These are phyloP conservation scores for Umbelopsis sp. DNA, from an alignment of 192 early-diverging fungal species.

Conservation along the genomic window DNA sequence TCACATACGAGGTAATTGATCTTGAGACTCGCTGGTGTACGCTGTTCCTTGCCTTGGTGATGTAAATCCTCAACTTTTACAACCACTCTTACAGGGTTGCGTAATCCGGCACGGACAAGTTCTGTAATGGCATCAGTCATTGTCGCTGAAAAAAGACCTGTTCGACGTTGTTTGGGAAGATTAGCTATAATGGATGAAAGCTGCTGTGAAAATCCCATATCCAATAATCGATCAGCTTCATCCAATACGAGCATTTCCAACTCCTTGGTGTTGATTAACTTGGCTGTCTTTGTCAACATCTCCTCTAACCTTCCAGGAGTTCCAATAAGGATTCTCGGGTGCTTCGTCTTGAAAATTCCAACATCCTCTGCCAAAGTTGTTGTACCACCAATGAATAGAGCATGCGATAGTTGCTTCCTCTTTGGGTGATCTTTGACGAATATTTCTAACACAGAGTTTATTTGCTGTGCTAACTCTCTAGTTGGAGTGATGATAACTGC, in stretches of 20 bases:
- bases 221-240: conserved; percentile 92
- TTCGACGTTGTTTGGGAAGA: conserved; percentile 93
- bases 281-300: conserved; percentile 51
- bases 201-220: conserved; percentile 90
- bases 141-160: conserved; percentile 95
- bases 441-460: conserved; percentile 67
- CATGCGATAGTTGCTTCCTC: conserved; percentile 41
- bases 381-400: conserved; percentile 75
- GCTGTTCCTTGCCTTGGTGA: conserved; percentile 45
- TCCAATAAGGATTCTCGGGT: conserved; percentile 85
- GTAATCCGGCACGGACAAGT: conserved; percentile 82
- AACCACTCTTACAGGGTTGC: conserved; percentile 88
- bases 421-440: conserved; percentile 57
- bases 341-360: conserved; percentile 55
- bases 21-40: conserved; percentile 63
- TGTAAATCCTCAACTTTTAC: conserved; percentile 83
- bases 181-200: conserved; percentile 76
- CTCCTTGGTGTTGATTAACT: conserved; percentile 70
- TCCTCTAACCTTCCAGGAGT: conserved; percentile 92
- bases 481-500: conserved; percentile 90
- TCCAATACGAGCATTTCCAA: conserved; percentile 91
- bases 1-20: conserved; percentile 78
- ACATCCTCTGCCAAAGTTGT: conserved; percentile 66
- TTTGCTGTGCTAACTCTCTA: conserved; percentile 89
- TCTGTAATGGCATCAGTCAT: conserved; percentile 89